These are phyloP conservation scores for Phaeosphaeria sp. DNA, from an alignment of 2,329 filamentous ascomycete genomes.

Conservation along the genomic window DNA sequence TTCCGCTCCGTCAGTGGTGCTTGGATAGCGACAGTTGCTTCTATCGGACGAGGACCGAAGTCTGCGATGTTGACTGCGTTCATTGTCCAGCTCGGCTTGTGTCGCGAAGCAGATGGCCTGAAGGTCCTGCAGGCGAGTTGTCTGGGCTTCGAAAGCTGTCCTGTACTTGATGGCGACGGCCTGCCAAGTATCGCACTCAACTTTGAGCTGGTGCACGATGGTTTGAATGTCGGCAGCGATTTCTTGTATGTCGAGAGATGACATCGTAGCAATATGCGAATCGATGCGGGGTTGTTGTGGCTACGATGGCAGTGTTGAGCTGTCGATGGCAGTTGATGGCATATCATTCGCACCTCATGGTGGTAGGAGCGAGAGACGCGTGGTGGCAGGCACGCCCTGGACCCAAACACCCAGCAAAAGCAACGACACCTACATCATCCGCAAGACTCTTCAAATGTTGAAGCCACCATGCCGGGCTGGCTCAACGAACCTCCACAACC, in stretches of 20 bases:
- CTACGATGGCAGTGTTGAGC: background rate
- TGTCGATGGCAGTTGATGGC: background rate
- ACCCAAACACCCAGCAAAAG: background rate
- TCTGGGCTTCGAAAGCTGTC: slow-evolving; percentile 35
- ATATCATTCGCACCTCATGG: background rate
- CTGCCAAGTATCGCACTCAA: slow-evolving; percentile 39
- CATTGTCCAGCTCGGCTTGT: slow-evolving; percentile 42
- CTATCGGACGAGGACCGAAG: slow-evolving; percentile 6
- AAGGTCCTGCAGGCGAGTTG: slow-evolving; percentile 27
- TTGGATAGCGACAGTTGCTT: background rate
- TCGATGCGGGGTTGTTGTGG: background rate
- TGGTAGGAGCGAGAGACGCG: background rate
- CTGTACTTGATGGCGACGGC: slow-evolving; percentile 36
- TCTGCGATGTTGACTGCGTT: slow-evolving; percentile 25
- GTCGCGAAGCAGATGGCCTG: slow-evolving; percentile 38
- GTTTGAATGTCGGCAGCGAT: slow-evolving; percentile 16
- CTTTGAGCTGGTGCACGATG: slow-evolving; percentile 30
- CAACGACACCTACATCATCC: background rate
- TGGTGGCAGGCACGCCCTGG: background rate
- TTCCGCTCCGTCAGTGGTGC: slow-evolving; percentile 8
- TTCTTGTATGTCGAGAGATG: slow-evolving; percentile 8
- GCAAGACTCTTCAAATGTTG: slow-evolving; percentile 48
- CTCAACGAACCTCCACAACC: slow-evolving; percentile 82
- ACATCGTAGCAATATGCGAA: slow-evolving; percentile 20
- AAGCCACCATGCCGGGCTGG: slow-evolving; percentile 63